Conservation (phyloP, 768 basidiomycete genomes). For the Macrolepiota dolichaula region DNA sequence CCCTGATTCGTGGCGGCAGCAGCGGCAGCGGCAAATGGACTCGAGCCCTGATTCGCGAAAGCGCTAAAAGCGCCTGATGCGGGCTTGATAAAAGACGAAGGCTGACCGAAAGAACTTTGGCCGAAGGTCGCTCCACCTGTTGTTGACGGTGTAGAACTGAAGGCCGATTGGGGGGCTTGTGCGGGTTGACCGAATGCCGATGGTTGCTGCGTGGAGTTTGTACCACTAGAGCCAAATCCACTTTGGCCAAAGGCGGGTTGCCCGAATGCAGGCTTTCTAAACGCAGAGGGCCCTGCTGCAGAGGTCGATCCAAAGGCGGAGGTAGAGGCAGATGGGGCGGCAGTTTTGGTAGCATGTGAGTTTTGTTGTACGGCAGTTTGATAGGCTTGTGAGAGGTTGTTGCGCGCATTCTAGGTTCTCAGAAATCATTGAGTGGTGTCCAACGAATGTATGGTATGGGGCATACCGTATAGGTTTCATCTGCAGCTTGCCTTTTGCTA, state of each 20-base stretch:
- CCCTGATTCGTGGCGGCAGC: constrained; percentile 11
- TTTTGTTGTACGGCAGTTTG: constrained; percentile 27
- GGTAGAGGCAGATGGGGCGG: background rate
- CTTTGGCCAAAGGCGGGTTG: constrained; percentile 25
- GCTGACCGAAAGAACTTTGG: constrained; percentile 29
- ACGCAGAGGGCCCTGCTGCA: background rate
- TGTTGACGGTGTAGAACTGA: constrained; percentile 22
- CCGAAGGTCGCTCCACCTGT: constrained; percentile 27
- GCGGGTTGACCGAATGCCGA: constrained; percentile 36
- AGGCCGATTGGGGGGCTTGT: constrained; percentile 24
- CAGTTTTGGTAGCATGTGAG: constrained; percentile 3
- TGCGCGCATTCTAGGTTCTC: constrained; percentile 40
- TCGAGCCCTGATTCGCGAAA: constrained; percentile 28
- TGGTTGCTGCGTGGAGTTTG: constrained; percentile 1
- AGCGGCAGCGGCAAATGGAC: constrained; percentile 27
- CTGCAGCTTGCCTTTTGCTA: constrained; percentile 49
- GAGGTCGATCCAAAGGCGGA: constrained; percentile 5
- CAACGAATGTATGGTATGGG: background rate
- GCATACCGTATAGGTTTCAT: constrained; percentile 40
- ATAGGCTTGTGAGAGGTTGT: constrained; percentile 46
- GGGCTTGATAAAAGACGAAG: constrained; percentile 43
- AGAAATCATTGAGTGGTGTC: background rate
- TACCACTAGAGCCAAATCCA: constrained; percentile 8
- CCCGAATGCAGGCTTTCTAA: constrained; percentile 18
- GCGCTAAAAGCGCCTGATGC: constrained; percentile 50